These are phyloP conservation scores for Nicotiana attenuata DNA, from an alignment of 257 asterid species.

Conservation along the genomic window DNA sequence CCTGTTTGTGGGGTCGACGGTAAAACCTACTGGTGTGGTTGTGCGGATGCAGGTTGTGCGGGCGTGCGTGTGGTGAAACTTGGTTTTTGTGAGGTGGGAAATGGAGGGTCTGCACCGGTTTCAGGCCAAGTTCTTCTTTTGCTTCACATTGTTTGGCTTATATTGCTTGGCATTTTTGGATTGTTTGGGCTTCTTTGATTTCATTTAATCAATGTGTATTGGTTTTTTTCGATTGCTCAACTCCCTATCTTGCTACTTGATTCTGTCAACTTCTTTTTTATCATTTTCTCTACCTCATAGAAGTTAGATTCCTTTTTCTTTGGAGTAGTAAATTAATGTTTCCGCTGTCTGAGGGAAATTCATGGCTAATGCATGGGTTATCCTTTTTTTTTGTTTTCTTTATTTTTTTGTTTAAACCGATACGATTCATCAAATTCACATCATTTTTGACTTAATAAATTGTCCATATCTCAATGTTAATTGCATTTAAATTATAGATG, in stretches of 20 bases:
- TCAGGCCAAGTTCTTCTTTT: slow-evolving; percentile 89
- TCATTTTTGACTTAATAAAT: background rate
- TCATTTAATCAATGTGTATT: background rate
- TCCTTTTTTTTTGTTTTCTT: no score
- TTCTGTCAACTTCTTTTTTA: background rate
- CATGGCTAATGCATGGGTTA: background rate
- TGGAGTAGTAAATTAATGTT: background rate
- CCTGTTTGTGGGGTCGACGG: slow-evolving; percentile 93
- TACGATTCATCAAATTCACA: background rate
- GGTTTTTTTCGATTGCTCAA: background rate
- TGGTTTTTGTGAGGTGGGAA: slow-evolving; percentile 78
- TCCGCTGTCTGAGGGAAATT: background rate
- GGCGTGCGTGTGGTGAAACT: slow-evolving; percentile 62
- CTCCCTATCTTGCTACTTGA: background rate
- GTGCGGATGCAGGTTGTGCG: slow-evolving; percentile 82
- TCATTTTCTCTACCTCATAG: background rate
- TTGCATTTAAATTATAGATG: background rate
- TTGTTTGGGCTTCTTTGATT: slow-evolving; percentile 75
- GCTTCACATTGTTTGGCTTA: slow-evolving; percentile 89
- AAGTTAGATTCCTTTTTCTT: background rate
- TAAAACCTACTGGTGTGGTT: slow-evolving; percentile 94
- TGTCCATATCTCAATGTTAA: background rate
- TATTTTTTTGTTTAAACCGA: background rate
- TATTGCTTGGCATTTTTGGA: slow-evolving; percentile 72
- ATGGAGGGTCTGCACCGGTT: slow-evolving; percentile 70